Conservation (phyloP, 805 yeast genomes). For the Candida orba region DNA sequence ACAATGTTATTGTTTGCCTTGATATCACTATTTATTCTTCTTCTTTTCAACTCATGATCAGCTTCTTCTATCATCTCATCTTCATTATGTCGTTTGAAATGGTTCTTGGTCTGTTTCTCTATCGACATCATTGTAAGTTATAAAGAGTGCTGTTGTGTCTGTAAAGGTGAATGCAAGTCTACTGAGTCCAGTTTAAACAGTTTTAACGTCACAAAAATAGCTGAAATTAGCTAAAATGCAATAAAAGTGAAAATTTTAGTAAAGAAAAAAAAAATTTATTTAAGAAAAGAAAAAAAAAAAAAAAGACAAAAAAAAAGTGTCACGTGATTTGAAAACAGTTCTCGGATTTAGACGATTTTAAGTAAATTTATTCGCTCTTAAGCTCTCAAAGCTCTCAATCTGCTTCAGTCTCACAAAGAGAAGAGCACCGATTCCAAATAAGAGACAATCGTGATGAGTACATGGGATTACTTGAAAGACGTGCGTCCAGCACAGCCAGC, state of each 20-base stretch:
- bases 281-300: background rate
- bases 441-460: background rate
- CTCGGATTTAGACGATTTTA: no score
- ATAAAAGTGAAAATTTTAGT: background rate
- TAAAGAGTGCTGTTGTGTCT: background rate
- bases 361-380: no score
- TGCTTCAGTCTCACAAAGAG: no score
- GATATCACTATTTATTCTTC: background rate
- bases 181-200: background rate
- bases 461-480: constrained; percentile 5
- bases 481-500: constrained; percentile 18
- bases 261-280: background rate
- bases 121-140: constrained; percentile 20
- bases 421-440: background rate
- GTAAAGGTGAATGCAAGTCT: background rate
- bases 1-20: background rate
- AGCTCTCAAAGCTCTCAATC: no score
- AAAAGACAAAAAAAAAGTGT: background rate
- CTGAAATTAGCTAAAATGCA: background rate
- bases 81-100: constrained; percentile 22
- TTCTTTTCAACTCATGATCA: constrained; percentile 2
- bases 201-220: background rate
- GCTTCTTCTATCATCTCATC: constrained; percentile 14
- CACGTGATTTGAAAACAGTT: no score
- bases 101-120: constrained; percentile 19